phyloP scores from a whole-genome alignment of 257 asterid genomes.

The Lantana camara region DNA sequence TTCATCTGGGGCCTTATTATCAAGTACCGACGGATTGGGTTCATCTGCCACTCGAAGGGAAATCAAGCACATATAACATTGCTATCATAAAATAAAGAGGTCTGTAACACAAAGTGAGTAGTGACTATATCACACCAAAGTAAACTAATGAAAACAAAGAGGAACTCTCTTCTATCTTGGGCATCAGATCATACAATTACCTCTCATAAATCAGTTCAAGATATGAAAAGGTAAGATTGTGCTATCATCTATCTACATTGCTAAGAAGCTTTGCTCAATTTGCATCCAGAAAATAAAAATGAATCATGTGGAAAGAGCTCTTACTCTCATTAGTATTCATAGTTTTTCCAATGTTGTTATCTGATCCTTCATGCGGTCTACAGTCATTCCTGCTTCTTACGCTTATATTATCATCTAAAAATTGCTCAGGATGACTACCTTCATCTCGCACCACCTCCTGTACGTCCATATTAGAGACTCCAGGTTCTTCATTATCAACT shows the following conservation, averaged over 20 bases:
- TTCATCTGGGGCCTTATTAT: constrained; percentile 35
- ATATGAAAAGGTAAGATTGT: not conserved
- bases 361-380: constrained; percentile 36
- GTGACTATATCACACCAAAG: constrained; percentile 8
- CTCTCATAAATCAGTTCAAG: constrained; percentile 12
- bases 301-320: constrained; percentile 28
- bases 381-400: constrained; percentile 28
- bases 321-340: constrained; percentile 35
- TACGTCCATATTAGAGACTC: constrained; percentile 33
- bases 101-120: not conserved
- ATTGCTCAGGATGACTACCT: constrained; percentile 31
- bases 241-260: constrained; percentile 8
- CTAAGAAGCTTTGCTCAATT: constrained; percentile 14
- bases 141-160: constrained; percentile 5
- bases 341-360: constrained; percentile 35
- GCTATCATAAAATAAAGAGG: constrained; percentile 6
- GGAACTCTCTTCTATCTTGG: constrained; percentile 14
- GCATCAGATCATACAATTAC: constrained; percentile 16
- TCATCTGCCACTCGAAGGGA: constrained; percentile 34
- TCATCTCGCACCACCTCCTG: constrained; percentile 26
- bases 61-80: constrained; percentile 14
- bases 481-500: constrained; percentile 33
- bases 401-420: constrained; percentile 35
- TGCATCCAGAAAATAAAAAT: not conserved
- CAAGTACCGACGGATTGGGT: constrained; percentile 33